Base-by-base conservation (phyloP, 164 flowering plant genomes). In the Cinnamomum chago region DNA sequence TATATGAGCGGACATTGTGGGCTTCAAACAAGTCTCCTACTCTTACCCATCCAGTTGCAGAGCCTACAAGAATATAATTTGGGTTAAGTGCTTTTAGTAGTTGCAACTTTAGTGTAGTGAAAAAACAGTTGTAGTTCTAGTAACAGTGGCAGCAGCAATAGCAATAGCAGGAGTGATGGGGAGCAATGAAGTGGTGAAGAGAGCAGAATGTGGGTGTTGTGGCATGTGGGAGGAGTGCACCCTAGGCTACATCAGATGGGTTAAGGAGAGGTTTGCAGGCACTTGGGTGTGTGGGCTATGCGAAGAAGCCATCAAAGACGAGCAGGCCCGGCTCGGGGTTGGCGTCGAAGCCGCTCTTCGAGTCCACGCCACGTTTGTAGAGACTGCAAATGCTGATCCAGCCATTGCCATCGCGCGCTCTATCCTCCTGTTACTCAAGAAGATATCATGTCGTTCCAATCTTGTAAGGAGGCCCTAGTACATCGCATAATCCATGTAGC, bases 201-300 rank as follows among this genome's bases (percentile, higher is more conserved):
- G 30, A 62, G 76, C 50, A 62, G 52, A 65, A 28, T 79, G 82
- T 58, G 82, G 76, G 58, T 79, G 82, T 58, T 79, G 82, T 58
- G 76, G 79, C 28, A 73, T 79, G 68, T 72, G 71, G 71, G 82
- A 79, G 68, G 82, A 79, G 68, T 79, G 82, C 79, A 79, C 79
- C 1, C 33, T 58, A 25, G 76, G 64, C 23, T 79, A 79, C 33
- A 76, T 79, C 15, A 76, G 70, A 22, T 65, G 72, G 76, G 82
- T 79, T 35, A 25, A 73, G 72, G 79, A 76, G 73, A 23, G 68
- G 70, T 79, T 73, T 51, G 72, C 76, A 0, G 79, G 82, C 14
- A 47, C 65, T 3, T 79, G 82, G 82, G 79, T 79, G 0, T 79
- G 82, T 22, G 82, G 82, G 5, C 47, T 79, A 15, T 79, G 82